Base-by-base conservation (phyloP, 768 basidiomycete genomes). In the Xerocomellus chrysenteron region DNA sequence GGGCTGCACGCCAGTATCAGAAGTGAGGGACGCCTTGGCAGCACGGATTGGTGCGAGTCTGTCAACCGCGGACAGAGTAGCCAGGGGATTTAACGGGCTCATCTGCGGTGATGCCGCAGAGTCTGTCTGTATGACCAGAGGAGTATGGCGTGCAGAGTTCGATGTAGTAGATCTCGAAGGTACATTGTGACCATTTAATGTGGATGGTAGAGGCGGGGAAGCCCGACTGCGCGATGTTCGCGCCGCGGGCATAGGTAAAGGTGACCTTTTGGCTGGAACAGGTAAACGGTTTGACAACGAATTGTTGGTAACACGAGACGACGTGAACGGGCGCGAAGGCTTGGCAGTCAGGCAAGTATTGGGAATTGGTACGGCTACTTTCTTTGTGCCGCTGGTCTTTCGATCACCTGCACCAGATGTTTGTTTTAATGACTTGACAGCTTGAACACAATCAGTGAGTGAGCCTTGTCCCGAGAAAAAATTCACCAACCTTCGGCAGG, bases 1-100 rank as follows among this genome's bases (percentile, higher is more conserved):
- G 17, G 64, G 54, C 47, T 58, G 56, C n/a, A 24, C 4, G n/a
- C 47, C 37, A 28, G 28, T 28, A 28, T 5, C 28, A 28, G 28
- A 32, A 26, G 47, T n/a, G 32, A 73, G 58, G 9, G 64, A 58
- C 2, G 68, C 70, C 47, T 73, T 72, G 7, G 62, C 70, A 28
- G 72, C 72, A 24, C 70, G 70, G 56, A 72, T 72, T 21, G 70
- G 70, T 5, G 72, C 70, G 7, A 73, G 59, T 56, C 68, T 73
- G 37, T 72, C 70, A 30, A 44, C 10, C 4, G 47, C 53, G 3
- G 60, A 60, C 13, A 26, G n/a, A 8, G 32, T 5, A 32, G 35
- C 51, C 14, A 60, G 49, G 12, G 60, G 58, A 21, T 53, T 61
- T 35, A 61, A 4, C n/a, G 63, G 36, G 16, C 13, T 24, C 6